Evolutionary conservation across 345 rosid species (phyloP), one percentile per base, ranked within the genome.

Genomic region (Limnanthes douglasii): DNA sequence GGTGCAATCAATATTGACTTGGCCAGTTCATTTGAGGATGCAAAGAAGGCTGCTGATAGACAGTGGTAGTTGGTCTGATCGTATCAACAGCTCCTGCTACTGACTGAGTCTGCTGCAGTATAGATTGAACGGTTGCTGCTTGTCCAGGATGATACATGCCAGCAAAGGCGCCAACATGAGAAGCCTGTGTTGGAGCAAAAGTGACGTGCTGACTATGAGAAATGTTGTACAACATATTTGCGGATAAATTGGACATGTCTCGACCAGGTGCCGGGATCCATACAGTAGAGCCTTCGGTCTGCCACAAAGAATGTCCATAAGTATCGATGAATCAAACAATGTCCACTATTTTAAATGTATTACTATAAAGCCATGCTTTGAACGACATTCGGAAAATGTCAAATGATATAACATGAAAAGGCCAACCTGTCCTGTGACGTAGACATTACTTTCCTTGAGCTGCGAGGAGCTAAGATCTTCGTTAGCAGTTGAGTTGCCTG

Each of bases 1-100:
- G n/a, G n/a, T n/a, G n/a, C n/a, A n/a, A n/a, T 81, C 64, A 86
- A 61, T 81, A 86, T 66, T 62, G 78, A 55, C 78, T 68, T 8
- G 94, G 86, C 94, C 94, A 86, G 47, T 76, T 75, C 53, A 78
- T 61, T 52, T 78, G 96, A 48, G 78, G 68, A 53, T 81, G 97
- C 69, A 77, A 94, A n/a, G n/a, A n/a, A 20, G 94, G 72, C 59
- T 78, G 97, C 70, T 78, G 97, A 61, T 72, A 86, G 50, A 78
- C 77, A 48, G 42, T 73, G 37, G 79, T 69, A 5, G 69, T 59
- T 20, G 85, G 72, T 51, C 81, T 75, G 34, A 52, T 80, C 71
- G 78, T 70, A 53, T 86, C 86, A n/a, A n/a, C n/a, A 32, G 63
- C 66, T 51, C 88, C 85, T 44, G 67, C 65, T 65, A 69, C 56